A percentile compares a stretch with the other conserved stretches of the same genome.
Conservation (phyloP, 768 basidiomycete genomes). For the Grammothele lineata region DNA sequence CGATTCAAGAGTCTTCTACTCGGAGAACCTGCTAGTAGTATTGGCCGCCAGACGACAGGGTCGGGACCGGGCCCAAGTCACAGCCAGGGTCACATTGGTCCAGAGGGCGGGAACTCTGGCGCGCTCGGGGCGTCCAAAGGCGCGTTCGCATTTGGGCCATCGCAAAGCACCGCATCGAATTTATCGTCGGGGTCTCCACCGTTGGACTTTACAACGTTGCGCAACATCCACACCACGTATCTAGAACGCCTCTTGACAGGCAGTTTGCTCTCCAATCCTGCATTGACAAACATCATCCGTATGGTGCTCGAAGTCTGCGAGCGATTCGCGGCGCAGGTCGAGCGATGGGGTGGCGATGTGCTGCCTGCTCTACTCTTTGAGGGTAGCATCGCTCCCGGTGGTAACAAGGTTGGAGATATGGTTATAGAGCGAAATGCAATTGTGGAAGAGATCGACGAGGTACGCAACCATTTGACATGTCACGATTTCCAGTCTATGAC, state of each 20-base stretch:
- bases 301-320: conserved; percentile 81
- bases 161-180: conserved; percentile 25
- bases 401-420: conserved; percentile 62
- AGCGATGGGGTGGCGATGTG: conserved; percentile 90
- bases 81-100: too few species aligned
- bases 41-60: conserved; percentile 18
- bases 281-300: conserved; percentile 58
- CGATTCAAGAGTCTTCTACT: conserved; percentile 58
- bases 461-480: too few species aligned
- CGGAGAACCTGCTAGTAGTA: conserved; percentile 20
- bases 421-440: conserved; percentile 65
- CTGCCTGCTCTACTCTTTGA: conserved; percentile 81
- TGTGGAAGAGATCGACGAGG: conserved; percentile 78
- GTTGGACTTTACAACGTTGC: conserved; percentile 84
- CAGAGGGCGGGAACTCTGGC: too few species aligned
- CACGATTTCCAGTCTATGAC: too few species aligned
- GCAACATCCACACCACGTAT: conserved; percentile 77
- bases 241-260: conserved; percentile 76
- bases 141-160: conserved; percentile 16
- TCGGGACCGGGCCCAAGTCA: conserved; percentile 6
- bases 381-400: conserved; percentile 58
- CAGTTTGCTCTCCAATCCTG: conserved; percentile 66
- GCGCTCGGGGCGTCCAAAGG: conserved; percentile 5
- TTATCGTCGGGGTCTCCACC: conserved; percentile 30
- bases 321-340: conserved; percentile 81